Percentiles rank a stretch among this genome's conserved stretches.
Conservation (phyloP, 495 filamentous ascomycete genomes). For the Venustampulla echinocandica region DNA sequence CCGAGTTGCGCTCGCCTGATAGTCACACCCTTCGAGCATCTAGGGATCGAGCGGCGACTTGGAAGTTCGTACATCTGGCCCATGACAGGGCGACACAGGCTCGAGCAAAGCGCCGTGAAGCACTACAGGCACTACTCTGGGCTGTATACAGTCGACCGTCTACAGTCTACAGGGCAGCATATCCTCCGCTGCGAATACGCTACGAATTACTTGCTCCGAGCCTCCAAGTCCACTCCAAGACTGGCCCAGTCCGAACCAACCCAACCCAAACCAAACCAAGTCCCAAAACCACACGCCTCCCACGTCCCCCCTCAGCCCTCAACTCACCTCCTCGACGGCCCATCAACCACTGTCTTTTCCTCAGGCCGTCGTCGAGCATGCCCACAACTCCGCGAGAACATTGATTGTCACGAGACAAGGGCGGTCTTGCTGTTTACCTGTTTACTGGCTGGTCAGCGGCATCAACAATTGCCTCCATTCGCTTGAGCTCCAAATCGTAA, state of each 20-base stretch:
- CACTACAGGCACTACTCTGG: background rate
- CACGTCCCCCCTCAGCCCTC: background rate
- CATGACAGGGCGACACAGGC: too few relatives aligned
- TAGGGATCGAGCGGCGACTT: background rate
- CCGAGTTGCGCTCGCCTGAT: too few relatives aligned
- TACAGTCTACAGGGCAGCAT: background rate
- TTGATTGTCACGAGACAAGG: background rate
- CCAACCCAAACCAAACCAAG: too few relatives aligned
- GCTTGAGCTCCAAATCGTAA: background rate
- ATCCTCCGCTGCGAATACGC: background rate
- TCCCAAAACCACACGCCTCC: background rate
- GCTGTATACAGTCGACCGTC: background rate
- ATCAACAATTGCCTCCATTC: slow-evolving; percentile 3
- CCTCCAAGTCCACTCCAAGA: background rate
- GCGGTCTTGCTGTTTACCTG: background rate
- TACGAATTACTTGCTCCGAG: background rate
- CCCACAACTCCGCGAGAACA: background rate
- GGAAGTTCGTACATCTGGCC: background rate
- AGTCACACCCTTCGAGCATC: slow-evolving; percentile 5
- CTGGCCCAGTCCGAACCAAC: too few relatives aligned
- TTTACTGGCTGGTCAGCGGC: background rate
- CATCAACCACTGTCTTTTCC: background rate
- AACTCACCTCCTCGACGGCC: background rate
- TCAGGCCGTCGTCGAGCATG: background rate
- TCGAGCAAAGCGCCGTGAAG: too few relatives aligned